phyloP scores from a whole-genome alignment of 495 filamentous ascomycete genomes.

The Hypoxylon rickii region DNA sequence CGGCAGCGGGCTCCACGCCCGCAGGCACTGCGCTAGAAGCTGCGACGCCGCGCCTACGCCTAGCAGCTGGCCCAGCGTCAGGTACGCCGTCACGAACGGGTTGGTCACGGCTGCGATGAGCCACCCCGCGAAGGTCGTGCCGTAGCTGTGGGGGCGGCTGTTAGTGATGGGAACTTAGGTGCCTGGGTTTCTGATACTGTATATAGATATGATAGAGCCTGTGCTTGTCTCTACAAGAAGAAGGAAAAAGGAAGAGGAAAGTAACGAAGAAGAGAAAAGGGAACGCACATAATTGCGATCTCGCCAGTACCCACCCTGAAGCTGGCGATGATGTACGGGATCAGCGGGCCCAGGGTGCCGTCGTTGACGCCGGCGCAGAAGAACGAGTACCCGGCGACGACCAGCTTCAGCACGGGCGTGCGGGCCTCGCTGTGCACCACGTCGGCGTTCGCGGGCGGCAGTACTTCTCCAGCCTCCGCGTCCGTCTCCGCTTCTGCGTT shows the following conservation, averaged over 20 bases:
- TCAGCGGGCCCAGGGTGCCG: constrained; percentile 57
- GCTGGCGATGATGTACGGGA: constrained; percentile 57
- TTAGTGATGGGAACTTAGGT: too few relatives aligned
- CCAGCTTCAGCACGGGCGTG: constrained; percentile 45
- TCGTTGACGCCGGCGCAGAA: constrained; percentile 60
- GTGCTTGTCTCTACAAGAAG: too few relatives aligned
- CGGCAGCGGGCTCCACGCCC: constrained; percentile 53
- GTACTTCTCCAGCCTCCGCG: too few relatives aligned
- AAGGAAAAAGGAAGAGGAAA: too few relatives aligned
- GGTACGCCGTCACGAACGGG: constrained; percentile 48
- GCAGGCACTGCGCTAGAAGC: constrained; percentile 49
- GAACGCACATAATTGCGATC: too few relatives aligned
- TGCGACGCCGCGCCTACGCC: constrained; percentile 55
- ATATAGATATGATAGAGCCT: too few relatives aligned
- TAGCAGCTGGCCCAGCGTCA: constrained; percentile 54
- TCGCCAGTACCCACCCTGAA: constrained; percentile 54
- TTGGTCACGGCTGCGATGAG: constrained; percentile 53
- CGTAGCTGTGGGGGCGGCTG: too few relatives aligned
- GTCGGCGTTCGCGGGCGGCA: constrained; percentile 6
- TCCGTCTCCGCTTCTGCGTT: constrained; percentile 30
- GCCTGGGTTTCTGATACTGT: too few relatives aligned
- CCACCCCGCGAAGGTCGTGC: constrained; percentile 56
- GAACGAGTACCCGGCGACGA: constrained; percentile 56
- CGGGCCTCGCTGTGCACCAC: constrained; percentile 21
- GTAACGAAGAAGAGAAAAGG: too few relatives aligned